Evolutionary conservation across 345 rosid genomes (phyloP).

Genomic region (Physaria fendleri): DNA sequence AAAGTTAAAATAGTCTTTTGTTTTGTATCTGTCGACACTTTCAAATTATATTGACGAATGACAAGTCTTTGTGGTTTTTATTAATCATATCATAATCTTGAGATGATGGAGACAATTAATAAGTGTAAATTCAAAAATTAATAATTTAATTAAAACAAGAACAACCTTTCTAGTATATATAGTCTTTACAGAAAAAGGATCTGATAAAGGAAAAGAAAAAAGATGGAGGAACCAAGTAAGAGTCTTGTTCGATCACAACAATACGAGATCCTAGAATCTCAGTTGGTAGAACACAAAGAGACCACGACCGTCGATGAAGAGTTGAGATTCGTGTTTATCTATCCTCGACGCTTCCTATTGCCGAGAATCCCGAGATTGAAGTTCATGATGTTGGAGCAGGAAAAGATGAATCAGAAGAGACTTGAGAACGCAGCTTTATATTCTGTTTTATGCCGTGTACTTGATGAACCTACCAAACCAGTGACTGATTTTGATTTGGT

Average conservation of each 20-base stretch:
- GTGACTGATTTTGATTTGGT: neutral
- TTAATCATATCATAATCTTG: too few species aligned
- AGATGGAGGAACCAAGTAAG: constrained; percentile 3
- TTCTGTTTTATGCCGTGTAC: neutral
- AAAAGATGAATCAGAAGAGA: neutral
- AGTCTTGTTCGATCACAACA: neutral
- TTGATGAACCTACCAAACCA: neutral
- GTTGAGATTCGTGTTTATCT: neutral
- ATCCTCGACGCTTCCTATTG: neutral
- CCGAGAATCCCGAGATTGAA: too few species aligned
- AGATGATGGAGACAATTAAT: too few species aligned
- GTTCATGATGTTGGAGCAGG: neutral
- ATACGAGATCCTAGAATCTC: neutral
- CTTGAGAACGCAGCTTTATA: too few species aligned
- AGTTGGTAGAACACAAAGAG: neutral
- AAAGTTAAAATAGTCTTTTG: too few species aligned
- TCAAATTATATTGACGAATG: too few species aligned
- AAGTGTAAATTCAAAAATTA: too few species aligned
- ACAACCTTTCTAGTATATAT: neutral
- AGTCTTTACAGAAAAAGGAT: neutral
- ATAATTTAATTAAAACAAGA: too few species aligned
- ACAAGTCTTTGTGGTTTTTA: too few species aligned
- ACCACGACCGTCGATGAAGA: neutral
- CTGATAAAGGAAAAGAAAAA: neutral
- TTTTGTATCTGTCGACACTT: too few species aligned